These are phyloP conservation scores for Byssochlamys sp. DNA, from an alignment of 2,329 filamentous ascomycete species.

Conservation along the genomic window DNA sequence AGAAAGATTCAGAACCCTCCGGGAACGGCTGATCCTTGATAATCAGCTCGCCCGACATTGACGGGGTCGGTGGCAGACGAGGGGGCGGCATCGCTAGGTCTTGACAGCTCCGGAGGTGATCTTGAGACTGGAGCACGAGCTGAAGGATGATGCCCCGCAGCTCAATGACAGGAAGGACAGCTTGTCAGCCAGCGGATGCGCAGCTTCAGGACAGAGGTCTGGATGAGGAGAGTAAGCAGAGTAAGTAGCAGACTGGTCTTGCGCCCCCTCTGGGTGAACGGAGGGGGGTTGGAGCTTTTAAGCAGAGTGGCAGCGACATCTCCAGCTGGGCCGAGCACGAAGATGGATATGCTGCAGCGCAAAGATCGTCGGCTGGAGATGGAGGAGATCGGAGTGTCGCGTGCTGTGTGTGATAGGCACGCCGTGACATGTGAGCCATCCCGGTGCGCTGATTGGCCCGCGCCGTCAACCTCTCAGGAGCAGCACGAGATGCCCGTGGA, in stretches of 20 bases:
- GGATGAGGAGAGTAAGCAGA: background rate
- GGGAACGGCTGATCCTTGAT: slow-evolving; percentile 25
- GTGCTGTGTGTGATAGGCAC: slow-evolving; percentile 17
- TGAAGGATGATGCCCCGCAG: background rate
- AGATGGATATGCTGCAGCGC: background rate
- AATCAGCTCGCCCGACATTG: slow-evolving; percentile 30
- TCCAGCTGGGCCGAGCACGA: background rate
- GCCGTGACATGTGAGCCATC: slow-evolving; percentile 20
- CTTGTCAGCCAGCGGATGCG: background rate
- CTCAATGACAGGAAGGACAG: background rate
- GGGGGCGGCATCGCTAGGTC: slow-evolving; percentile 21
- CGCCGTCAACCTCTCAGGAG: slow-evolving; percentile 7
- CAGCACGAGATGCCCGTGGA: slow-evolving; percentile 17
- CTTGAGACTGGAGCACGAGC: too few relatives aligned
- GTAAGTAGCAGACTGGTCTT: background rate
- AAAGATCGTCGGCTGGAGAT: background rate
- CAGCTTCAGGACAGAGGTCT: background rate
- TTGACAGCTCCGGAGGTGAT: background rate
- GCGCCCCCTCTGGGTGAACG: background rate
- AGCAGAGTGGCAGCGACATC: background rate
- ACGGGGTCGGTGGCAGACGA: slow-evolving; percentile 27
- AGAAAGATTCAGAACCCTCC: slow-evolving; percentile 22
- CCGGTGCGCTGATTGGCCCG: slow-evolving; percentile 17
- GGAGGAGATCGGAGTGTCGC: slow-evolving; percentile 19
- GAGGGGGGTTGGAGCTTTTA: background rate